These are phyloP conservation scores for Antitrichia curtipendula DNA, from an alignment of 225 moss, liverwort and hornwort genomes.

Conservation along the genomic window DNA sequence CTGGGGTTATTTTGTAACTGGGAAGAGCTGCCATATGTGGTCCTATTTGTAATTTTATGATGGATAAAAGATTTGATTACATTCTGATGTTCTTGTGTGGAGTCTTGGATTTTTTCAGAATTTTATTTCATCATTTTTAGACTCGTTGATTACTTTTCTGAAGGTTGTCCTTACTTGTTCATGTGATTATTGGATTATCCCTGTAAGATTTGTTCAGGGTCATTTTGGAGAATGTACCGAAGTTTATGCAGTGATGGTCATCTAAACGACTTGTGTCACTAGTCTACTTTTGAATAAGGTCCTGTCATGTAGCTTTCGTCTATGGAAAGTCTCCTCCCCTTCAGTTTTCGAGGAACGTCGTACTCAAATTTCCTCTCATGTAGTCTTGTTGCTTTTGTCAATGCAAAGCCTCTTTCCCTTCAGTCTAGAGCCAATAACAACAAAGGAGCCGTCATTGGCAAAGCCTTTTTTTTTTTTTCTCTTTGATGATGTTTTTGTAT, in stretches of 20 bases:
- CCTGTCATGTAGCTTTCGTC: not conserved
- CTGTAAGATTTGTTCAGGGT: not conserved
- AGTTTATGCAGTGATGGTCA: not conserved
- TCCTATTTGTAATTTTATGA: constrained; percentile 39
- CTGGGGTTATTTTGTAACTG: constrained; percentile 6
- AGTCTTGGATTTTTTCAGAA: too few species aligned
- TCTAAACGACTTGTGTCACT: not conserved
- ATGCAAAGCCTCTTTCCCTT: not conserved
- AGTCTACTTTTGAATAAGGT: not conserved
- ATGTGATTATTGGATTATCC: not conserved
- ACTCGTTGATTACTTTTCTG: not conserved
- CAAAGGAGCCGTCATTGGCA: not conserved
- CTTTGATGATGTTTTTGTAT: not conserved
- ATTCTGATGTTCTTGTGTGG: not conserved
- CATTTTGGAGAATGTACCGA: not conserved
- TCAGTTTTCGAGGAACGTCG: too few species aligned
- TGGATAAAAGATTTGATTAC: constrained; percentile 19
- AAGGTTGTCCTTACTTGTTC: not conserved
- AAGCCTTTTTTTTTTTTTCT: not conserved
- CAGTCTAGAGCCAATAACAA: too few species aligned
- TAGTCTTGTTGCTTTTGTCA: not conserved
- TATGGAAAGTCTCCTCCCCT: not conserved
- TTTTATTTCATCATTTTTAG: not conserved
- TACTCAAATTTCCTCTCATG: not conserved
- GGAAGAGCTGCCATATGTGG: constrained; percentile 2